phyloP scores from a whole-genome alignment of 495 filamentous ascomycete genomes.

The Acidiella bohemica region DNA sequence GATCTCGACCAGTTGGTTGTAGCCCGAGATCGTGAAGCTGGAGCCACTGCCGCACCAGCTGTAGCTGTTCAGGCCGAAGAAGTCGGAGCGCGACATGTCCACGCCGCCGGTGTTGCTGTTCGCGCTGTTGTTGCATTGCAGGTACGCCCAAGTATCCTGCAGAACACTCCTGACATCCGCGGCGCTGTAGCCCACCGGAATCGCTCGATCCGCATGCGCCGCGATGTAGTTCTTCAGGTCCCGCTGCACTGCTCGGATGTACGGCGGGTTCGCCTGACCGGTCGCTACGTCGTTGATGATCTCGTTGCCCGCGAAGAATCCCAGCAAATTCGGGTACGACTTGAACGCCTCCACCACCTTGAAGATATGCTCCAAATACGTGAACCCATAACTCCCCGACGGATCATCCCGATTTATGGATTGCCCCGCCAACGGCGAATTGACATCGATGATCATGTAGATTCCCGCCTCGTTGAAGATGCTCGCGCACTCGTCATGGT shows the following conservation, averaged over 20 bases:
- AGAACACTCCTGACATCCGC: slow-evolving; percentile 76
- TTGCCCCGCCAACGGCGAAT: slow-evolving; percentile 70
- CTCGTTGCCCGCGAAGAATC: slow-evolving; percentile 89
- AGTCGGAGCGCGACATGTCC: slow-evolving; percentile 54
- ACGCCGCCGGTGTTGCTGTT: slow-evolving; percentile 26
- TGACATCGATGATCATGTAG: slow-evolving; percentile 54
- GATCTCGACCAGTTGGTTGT: slow-evolving; percentile 53
- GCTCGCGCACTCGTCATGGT: slow-evolving; percentile 79
- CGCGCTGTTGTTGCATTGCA: slow-evolving; percentile 55
- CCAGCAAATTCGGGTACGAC: slow-evolving; percentile 78
- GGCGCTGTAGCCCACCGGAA: slow-evolving; percentile 89
- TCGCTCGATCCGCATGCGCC: slow-evolving; percentile 50
- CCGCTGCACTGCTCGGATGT: slow-evolving; percentile 59
- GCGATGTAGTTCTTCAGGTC: slow-evolving; percentile 82
- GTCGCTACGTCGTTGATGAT: slow-evolving; percentile 61
- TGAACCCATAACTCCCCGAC: slow-evolving; percentile 51
- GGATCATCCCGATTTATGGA: slow-evolving; percentile 60
- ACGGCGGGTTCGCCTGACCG: slow-evolving; percentile 45
- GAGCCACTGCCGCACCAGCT: slow-evolving; percentile 74
- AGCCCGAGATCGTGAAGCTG: slow-evolving; percentile 54
- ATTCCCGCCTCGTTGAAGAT: slow-evolving; percentile 75
- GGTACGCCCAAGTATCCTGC: slow-evolving; percentile 66
- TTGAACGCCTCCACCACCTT: slow-evolving; percentile 90
- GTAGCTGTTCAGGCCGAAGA: slow-evolving; percentile 93
- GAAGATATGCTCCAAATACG: slow-evolving; percentile 74